Base-by-base conservation (phyloP, 2,329 filamentous ascomycete genomes). In the Cladosporium sp. region DNA sequence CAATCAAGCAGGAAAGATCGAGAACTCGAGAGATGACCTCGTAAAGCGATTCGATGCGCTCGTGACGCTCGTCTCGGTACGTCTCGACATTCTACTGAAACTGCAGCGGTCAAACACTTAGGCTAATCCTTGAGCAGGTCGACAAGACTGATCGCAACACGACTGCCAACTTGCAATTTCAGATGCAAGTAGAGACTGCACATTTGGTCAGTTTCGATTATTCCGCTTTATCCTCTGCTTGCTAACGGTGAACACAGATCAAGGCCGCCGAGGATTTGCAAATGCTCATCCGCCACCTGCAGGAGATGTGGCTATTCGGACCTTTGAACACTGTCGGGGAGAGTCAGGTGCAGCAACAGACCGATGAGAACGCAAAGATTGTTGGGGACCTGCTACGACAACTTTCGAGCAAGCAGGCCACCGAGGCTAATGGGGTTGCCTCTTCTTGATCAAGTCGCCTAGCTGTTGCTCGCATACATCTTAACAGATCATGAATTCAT, bases 291-390 rank as follows among this genome's bases (percentile, higher is more conserved):
- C 77, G 83, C 18, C 75, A 77, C 22, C 72, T 86, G 68, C 84
- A 86, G 63, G 83, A 86, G 63, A 73, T 81, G 18, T 86, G 83
- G 83, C 71, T 85, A 5, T 85, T 84, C 60, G 83, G 83, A 3
- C 79, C 80, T 53, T 72, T 86, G 41, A 76, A 84, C 53, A 83
- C 80, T 0, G 64, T 84, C 1, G 75, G 66, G 13, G 60, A 66
- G 33, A 72, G 61, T 63, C 72, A 55, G 62, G 71, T 55, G 61
- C 73, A 67, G 66, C 68, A 61, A 54, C 64, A 65, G 56, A 66
- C 76, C 32, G 77, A 80, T 56, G 68, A 70, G 46, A 72, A 76
- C 60, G 74, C 74, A 9, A 67, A 61, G 50, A 70, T 66, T n/a
- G 74, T 82, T 4, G 70, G 72, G 43, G 69, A 71, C 52, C 66